Evolutionary conservation across 441 rosid species (phyloP).

Genomic region (Erodium chrysanthum): DNA sequence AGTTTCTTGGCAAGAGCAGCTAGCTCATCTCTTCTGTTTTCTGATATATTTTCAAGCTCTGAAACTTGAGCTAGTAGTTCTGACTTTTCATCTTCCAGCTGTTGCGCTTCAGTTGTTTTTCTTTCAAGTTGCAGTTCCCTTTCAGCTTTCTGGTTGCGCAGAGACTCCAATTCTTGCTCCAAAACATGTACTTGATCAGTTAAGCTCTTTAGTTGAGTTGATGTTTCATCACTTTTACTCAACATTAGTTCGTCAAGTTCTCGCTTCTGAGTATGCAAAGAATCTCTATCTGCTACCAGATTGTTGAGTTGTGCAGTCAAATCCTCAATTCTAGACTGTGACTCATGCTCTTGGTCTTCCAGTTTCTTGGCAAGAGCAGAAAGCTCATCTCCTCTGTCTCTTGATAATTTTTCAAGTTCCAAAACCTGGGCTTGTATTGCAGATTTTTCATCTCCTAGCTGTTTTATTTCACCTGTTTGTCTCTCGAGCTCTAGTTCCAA

Average conservation of each 20-base stretch:
- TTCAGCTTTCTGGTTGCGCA: slow-evolving; percentile 1
- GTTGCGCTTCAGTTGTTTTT: slow-evolving; percentile 39
- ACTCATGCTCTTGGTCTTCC: slow-evolving; percentile 46
- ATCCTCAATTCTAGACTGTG: slow-evolving; percentile 40
- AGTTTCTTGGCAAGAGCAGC: slow-evolving; percentile 19
- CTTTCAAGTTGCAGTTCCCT: slow-evolving; percentile 48
- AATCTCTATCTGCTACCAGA: slow-evolving; percentile 27
- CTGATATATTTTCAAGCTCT: slow-evolving; percentile 38
- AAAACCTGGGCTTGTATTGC: slow-evolving; percentile 20
- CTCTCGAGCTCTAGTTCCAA: slow-evolving; percentile 44
- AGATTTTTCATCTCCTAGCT: slow-evolving; percentile 7
- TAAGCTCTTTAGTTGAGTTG: slow-evolving; percentile 33
- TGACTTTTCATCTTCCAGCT: slow-evolving; percentile 24
- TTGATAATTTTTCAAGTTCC: slow-evolving; percentile 14
- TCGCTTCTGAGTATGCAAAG: slow-evolving; percentile 28
- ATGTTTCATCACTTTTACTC: slow-evolving; percentile 31
- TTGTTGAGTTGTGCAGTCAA: slow-evolving; percentile 37
- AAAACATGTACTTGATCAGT: slow-evolving; percentile 39
- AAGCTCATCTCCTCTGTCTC: slow-evolving; percentile 35
- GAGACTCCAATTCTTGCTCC: slow-evolving; percentile 39
- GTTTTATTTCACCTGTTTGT: slow-evolving; percentile 39
- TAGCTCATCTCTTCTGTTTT: slow-evolving; percentile 41
- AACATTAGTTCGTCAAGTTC: slow-evolving; percentile 41
- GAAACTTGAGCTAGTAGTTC: slow-evolving; percentile 36
- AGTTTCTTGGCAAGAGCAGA: slow-evolving; percentile 39